Percentiles rank a stretch among this genome's conserved stretches.
phyloP scores from a whole-genome alignment of 495 filamentous ascomycete species.

The Penicillium atrosanguineum region DNA sequence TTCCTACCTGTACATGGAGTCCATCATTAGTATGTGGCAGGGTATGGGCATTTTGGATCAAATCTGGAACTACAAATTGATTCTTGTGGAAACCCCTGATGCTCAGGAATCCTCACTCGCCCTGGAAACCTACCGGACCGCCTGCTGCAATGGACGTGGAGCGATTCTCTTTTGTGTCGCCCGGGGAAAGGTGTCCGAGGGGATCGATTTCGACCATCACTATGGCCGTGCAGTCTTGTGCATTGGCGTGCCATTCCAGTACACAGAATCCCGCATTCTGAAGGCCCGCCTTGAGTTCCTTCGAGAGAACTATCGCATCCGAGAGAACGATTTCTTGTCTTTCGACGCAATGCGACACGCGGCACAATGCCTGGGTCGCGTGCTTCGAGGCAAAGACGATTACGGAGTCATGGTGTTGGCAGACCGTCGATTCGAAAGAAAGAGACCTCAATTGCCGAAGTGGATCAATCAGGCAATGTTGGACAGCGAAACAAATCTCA shows the following conservation, averaged over 20 bases:
- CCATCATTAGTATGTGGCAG: constrained; percentile 98
- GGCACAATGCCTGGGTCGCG: constrained; percentile 93
- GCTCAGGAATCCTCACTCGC: constrained; percentile 95
- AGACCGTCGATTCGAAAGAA: constrained; percentile 86
- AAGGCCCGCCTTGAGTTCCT: constrained; percentile 96
- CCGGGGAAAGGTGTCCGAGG: constrained; percentile 94
- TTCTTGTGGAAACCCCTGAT: constrained; percentile 96
- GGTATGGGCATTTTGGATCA: constrained; percentile 95
- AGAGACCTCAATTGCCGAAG: constrained; percentile 85
- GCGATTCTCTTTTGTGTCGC: constrained; percentile 92
- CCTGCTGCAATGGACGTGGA: constrained; percentile 93
- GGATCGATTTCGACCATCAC: constrained; percentile 99
- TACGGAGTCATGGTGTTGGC: constrained; percentile 99
- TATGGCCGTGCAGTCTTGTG: constrained; percentile 96
- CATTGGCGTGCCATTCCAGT: constrained; percentile 98
- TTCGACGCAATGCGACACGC: constrained; percentile 99
- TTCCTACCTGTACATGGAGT: constrained; percentile 98
- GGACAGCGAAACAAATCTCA: constrained; percentile 81
- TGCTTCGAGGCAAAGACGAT: constrained; percentile 67
- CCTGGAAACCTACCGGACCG: constrained; percentile 93
- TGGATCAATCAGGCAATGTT: constrained; percentile 92
- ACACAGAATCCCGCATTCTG: constrained; percentile 95
- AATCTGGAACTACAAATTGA: constrained; percentile 99
- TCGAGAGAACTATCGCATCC: constrained; percentile 93
- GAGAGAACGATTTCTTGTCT: constrained; percentile 96